Percentiles rank a stretch among this genome's conserved stretches.
These are phyloP conservation scores for Sclerotinia trifoliorum DNA, from an alignment of 2,329 filamentous ascomycete genomes.

Conservation along the genomic window DNA sequence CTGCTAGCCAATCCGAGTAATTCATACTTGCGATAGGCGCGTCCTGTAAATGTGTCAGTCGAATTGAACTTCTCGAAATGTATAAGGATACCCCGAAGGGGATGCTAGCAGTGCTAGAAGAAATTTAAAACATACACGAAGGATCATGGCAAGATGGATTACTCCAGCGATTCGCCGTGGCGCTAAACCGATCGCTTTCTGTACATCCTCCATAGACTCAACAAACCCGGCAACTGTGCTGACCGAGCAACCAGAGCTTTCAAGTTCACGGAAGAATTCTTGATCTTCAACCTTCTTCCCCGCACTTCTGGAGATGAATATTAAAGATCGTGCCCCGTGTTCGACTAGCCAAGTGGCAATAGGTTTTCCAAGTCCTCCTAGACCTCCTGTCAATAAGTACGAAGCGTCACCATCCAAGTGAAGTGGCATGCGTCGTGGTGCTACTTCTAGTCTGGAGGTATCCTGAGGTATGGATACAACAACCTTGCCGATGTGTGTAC, in stretches of 20 bases:
- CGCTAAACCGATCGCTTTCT: neutral
- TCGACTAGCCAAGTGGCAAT: conserved; percentile 42
- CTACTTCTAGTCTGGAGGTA: too few species aligned
- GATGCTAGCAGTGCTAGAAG: neutral
- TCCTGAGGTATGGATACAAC: too few species aligned
- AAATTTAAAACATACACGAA: conserved; percentile 20
- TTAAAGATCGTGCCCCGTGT: conserved; percentile 18
- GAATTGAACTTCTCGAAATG: too few species aligned
- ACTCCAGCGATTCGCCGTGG: conserved; percentile 30
- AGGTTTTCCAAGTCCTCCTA: conserved; percentile 44
- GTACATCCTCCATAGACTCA: neutral
- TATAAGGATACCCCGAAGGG: too few species aligned
- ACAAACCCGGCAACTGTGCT: neutral
- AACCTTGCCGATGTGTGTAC: too few species aligned
- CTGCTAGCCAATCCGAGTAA: conserved; percentile 43
- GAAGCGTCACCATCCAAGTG: conserved; percentile 17
- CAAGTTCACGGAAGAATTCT: conserved; percentile 3
- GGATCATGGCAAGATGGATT: conserved; percentile 37
- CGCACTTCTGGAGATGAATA: conserved; percentile 12
- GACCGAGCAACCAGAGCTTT: neutral
- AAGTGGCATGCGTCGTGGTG: too few species aligned
- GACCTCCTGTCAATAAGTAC: conserved; percentile 45
- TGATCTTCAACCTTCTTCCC: conserved; percentile 12
- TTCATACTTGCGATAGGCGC: neutral
- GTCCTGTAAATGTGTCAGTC: neutral